Percentiles rank a stretch among this genome's conserved stretches.
phyloP scores from a whole-genome alignment of 495 filamentous ascomycete species.

The Talaromyces wortmannii region DNA sequence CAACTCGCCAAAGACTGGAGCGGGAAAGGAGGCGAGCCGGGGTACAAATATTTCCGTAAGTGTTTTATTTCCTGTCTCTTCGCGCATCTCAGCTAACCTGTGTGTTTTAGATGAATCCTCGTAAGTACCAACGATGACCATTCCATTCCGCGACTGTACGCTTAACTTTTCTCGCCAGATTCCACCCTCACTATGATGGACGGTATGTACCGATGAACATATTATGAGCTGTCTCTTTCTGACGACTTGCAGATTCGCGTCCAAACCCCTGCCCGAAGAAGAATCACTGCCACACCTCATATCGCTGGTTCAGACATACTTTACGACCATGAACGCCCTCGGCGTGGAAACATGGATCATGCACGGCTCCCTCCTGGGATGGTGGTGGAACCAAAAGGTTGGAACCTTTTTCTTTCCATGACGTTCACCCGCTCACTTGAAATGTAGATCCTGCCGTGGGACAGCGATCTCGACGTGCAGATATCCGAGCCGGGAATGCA shows the following conservation, averaged over 20 bases:
- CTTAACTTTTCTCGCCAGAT: constrained; percentile 24
- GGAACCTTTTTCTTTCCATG: not conserved
- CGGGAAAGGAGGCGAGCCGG: constrained; percentile 35
- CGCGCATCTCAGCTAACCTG: constrained; percentile 9
- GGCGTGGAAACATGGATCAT: constrained; percentile 58
- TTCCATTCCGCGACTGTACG: not conserved
- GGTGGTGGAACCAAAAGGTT: constrained; percentile 58
- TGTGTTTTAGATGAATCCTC: constrained; percentile 41
- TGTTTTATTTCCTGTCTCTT: constrained; percentile 6
- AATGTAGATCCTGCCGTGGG: constrained; percentile 53
- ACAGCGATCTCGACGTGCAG: constrained; percentile 56
- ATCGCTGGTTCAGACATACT: constrained; percentile 47
- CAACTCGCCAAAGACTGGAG: constrained; percentile 40
- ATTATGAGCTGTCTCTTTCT: not conserved
- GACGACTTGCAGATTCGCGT: constrained; percentile 35
- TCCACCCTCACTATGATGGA: constrained; percentile 57
- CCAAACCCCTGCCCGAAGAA: constrained; percentile 33
- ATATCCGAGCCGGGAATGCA: constrained; percentile 48
- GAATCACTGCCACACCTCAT: constrained; percentile 41
- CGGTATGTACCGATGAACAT: constrained; percentile 27
- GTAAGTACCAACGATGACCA: constrained; percentile 25
- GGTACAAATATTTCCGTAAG: constrained; percentile 57
- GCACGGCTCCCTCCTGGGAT: constrained; percentile 53
- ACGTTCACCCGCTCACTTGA: not conserved
- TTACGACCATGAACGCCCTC: constrained; percentile 47